Percentiles rank a stretch among this genome's conserved stretches.
Evolutionary conservation across 2,329 filamentous ascomycete species (phyloP).

Genomic region (Alternaria solani): DNA sequence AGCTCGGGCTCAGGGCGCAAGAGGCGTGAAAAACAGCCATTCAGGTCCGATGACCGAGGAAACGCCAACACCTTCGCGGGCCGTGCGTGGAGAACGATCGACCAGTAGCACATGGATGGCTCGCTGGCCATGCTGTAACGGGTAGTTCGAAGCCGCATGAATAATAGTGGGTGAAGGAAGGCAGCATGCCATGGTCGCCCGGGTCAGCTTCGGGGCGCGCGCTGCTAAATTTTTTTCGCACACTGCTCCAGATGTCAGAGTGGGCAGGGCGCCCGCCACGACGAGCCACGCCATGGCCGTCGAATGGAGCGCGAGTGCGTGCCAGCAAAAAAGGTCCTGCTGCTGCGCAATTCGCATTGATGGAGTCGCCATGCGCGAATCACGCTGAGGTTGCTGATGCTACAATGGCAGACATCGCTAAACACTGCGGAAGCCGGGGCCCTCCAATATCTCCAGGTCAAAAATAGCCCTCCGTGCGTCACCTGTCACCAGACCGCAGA

Average conservation of each 20-base stretch:
- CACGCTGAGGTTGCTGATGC: conserved; percentile 30
- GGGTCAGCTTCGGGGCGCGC: conserved; percentile 21
- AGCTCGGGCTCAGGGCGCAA: conserved; percentile 25
- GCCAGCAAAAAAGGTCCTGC: neutral
- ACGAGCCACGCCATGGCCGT: neutral
- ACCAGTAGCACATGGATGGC: conserved; percentile 28
- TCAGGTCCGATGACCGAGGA: conserved; percentile 33
- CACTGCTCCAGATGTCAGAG: neutral
- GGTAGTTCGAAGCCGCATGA: conserved; percentile 24
- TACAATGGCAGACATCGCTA: conserved; percentile 34
- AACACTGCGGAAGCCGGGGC: conserved; percentile 29
- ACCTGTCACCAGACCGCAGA: conserved; percentile 25
- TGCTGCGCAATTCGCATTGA: neutral
- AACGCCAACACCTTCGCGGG: conserved; percentile 29
- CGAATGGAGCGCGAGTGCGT: neutral
- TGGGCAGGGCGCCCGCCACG: conserved; percentile 2
- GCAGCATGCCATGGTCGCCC: conserved; percentile 9
- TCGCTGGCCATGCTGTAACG: conserved; percentile 19
- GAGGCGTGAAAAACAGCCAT: conserved; percentile 39
- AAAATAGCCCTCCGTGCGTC: conserved; percentile 40
- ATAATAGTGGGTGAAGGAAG: conserved; percentile 7
- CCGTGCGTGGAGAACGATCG: conserved; percentile 40
- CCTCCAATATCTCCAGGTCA: conserved; percentile 33
- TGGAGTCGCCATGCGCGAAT: conserved; percentile 10
- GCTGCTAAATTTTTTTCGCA: conserved; percentile 10